Evolutionary conservation across 768 basidiomycete species (phyloP), one percentile per base, ranked within the genome.

Genomic region (Tricholomella constricta): DNA sequence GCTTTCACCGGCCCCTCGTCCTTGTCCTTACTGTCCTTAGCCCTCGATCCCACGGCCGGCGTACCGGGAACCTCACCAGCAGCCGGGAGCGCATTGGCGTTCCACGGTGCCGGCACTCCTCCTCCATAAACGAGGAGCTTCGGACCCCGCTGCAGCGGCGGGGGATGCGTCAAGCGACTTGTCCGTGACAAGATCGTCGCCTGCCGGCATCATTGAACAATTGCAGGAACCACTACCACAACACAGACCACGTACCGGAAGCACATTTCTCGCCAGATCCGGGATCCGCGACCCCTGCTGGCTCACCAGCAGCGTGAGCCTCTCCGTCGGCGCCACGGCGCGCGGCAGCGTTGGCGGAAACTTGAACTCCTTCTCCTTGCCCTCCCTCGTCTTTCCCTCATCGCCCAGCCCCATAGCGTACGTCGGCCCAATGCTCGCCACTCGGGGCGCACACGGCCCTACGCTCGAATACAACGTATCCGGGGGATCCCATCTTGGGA

Each of bases 261-360:
- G 80, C 9, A 87, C 79, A 55, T 78, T 74, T 22, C 84, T 76
- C 8, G 88, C 82, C 41, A 92, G 72, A 46, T 84, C 81, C 6
- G 88, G 87, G 41, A 91, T 74, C 49, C 86, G 73, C 11, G 84
- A 85, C 1, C 73, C 72, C 57, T 89, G 86, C 48, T 85, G 79
- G 49, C 81, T 83, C 19, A 85, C 75, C 22, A 85, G 76, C 1
- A 88, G 86, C 2, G 84, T 77, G 23, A 93, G 70, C 40, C 82
- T 78, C 52, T 80, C 80, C 6, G 60, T 68, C 1, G 70, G 67
- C 15, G 74, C 69, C 10, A 81, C 75, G 23, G 77, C 72, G 32
- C 76, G 72, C n/a, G 76, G 71, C 51, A 69, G 72, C 15, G 76
- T 73, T 14, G 68, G 65, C 9, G 86, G 87, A 25, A 78, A 73